Percentiles rank a stretch among this genome's conserved stretches.
phyloP scores from a whole-genome alignment of 2,329 filamentous ascomycete species.

The Sporothrix brunneoviolacea region DNA sequence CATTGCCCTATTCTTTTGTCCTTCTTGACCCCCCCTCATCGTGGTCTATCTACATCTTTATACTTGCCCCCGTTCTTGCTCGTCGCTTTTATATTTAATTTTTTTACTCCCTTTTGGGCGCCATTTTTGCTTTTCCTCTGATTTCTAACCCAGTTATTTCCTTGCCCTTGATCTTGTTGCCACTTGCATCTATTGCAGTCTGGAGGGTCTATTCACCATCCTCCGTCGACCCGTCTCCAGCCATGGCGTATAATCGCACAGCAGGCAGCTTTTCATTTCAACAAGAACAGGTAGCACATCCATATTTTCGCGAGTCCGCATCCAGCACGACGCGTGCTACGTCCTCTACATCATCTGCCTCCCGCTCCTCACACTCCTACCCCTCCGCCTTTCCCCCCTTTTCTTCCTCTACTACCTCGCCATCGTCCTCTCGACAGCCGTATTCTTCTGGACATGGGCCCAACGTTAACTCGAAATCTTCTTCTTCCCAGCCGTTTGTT shows the following conservation, averaged over 20 bases:
- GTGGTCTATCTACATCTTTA: too few relatives aligned
- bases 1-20: neutral
- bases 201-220: too few relatives aligned
- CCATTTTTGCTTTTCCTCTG: too few relatives aligned
- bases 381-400: neutral
- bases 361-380: neutral
- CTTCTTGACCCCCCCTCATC: neutral
- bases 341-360: neutral
- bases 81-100: too few relatives aligned
- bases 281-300: conserved; percentile 28
- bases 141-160: too few relatives aligned
- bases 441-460: neutral
- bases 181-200: too few relatives aligned
- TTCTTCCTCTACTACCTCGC: neutral
- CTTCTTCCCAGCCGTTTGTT: conserved; percentile 35
- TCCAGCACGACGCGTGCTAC: neutral
- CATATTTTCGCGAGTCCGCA: conserved; percentile 2
- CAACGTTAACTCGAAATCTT: conserved; percentile 15
- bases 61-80: too few relatives aligned
- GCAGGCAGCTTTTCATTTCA: conserved; percentile 23
- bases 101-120: too few relatives aligned
- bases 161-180: neutral
- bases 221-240: neutral
- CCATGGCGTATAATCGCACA: conserved; percentile 26
- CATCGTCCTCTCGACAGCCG: neutral